Base-by-base conservation (phyloP, 2,329 filamentous ascomycete species). In the Metarhizium guizhouense region DNA sequence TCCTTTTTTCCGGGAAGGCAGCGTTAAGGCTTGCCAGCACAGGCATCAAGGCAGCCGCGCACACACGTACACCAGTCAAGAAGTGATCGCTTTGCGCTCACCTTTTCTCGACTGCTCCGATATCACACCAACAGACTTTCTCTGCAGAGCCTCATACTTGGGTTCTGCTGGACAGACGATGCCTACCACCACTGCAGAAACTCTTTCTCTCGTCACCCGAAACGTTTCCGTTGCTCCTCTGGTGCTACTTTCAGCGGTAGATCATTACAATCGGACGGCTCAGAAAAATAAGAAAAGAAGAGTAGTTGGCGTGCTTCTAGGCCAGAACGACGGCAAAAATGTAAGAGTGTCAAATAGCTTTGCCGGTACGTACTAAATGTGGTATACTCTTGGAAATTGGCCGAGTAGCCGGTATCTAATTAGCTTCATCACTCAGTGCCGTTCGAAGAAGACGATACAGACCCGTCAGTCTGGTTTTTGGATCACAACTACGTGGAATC, bases 401-500 rank as follows among this genome's bases (percentile, higher is more conserved):
- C 51, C 29, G 20, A 48, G 36, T 29, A n/a, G 30, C 54, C 52
- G 43, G 49, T 54, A 59, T 55, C 64, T 61, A 25, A 59, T 47
- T 11, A 6, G 7, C 25, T 5, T 30, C 53, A 58, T 40, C 53
- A 43, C 60, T 60, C 67, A 96, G 94, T 97, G 49, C 94, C 94
- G 1, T 99, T 99, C 68, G 94, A 99, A 74, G 94, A 99, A 77
- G 94, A 99, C 72, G 94, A 96, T 67, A 96, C 95, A 76, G 92
- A 99, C 70, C 93, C 93, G 3, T 95, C 93, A 40, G 94, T 99
- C 70, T 99, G 94, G 94, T 99, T 97, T 72, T 77, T 99, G 62
- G 94, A 99, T 72, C 94, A 99, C 81, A 97, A 97, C 82, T 99
- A 96, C 68, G 89, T 99, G 73, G 94, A 99, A 75, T 90, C 87